Evolutionary conservation across 176 grass and related monocot genomes (phyloP).

Genomic region (Alloteropsis semialata): DNA sequence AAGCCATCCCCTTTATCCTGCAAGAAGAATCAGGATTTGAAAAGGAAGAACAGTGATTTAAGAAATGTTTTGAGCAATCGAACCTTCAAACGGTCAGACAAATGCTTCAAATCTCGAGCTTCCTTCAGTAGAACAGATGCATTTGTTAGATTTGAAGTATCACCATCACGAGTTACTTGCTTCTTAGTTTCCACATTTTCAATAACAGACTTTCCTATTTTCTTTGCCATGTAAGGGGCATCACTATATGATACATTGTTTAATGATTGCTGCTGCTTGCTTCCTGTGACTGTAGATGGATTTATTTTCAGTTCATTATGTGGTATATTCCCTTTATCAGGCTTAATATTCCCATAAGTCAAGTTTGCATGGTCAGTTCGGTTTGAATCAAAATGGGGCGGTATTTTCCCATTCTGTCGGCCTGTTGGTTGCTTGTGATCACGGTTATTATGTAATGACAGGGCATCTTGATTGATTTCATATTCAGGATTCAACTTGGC

Average conservation of each 20-base stretch:
- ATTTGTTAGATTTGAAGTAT: slow-evolving; percentile 52
- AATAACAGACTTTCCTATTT: slow-evolving; percentile 18
- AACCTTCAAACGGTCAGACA: slow-evolving; percentile 89
- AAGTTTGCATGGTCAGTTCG: slow-evolving; percentile 26
- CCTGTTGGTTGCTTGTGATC: slow-evolving; percentile 20
- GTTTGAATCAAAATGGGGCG: slow-evolving; percentile 11
- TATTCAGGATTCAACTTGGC: slow-evolving; percentile 19
- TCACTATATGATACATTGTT: slow-evolving; percentile 20
- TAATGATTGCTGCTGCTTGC: slow-evolving; percentile 28
- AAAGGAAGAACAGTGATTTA: slow-evolving; percentile 4
- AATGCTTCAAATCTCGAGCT: slow-evolving; percentile 83
- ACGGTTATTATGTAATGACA: slow-evolving; percentile 9
- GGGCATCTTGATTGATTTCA: slow-evolving; percentile 1
- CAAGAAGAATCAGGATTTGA: slow-evolving; percentile 19
- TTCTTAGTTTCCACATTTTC: slow-evolving; percentile 39
- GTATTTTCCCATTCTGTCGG: slow-evolving; percentile 27
- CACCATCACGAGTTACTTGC: slow-evolving; percentile 40
- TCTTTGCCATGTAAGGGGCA: slow-evolving; percentile 17
- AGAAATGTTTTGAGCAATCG: slow-evolving; percentile 35
- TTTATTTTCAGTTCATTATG: slow-evolving; percentile 36
- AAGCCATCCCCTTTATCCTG: slow-evolving; percentile 70
- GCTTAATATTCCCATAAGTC: slow-evolving; percentile 24
- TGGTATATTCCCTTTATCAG: slow-evolving; percentile 35
- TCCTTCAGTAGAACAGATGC: slow-evolving; percentile 63
- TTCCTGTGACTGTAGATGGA: slow-evolving; percentile 32